Conservation (phyloP, 192 early-diverging fungal species). For the Coemansia sp. region DNA sequence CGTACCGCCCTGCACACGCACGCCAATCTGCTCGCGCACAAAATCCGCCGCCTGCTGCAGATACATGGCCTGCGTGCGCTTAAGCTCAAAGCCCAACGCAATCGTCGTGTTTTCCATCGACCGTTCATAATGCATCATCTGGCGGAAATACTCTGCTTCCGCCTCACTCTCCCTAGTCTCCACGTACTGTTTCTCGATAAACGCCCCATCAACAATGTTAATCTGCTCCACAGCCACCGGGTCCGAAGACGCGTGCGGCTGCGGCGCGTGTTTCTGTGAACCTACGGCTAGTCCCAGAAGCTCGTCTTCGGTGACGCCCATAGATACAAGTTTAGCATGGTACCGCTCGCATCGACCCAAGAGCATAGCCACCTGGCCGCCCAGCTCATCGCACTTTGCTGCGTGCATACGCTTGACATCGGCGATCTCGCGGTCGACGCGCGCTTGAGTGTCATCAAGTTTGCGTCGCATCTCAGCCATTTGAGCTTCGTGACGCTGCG, state of each 20-base stretch:
- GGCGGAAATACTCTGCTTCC: slow-evolving; percentile 46
- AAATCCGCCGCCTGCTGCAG: slow-evolving; percentile 50
- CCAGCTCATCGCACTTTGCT: slow-evolving; percentile 43
- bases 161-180: slow-evolving; percentile 49
- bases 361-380: slow-evolving; percentile 30
- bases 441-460: slow-evolving; percentile 15
- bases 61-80: slow-evolving; percentile 51
- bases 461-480: slow-evolving; percentile 29
- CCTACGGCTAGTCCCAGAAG: slow-evolving; percentile 21
- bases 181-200: slow-evolving; percentile 49
- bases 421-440: slow-evolving; percentile 39
- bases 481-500: slow-evolving; percentile 15
- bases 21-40: slow-evolving; percentile 52
- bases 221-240: slow-evolving; percentile 10
- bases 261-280: not conserved
- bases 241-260: not conserved
- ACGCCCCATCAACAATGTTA: slow-evolving; percentile 39
- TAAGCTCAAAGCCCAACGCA: slow-evolving; percentile 50
- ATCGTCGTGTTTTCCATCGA: slow-evolving; percentile 54
- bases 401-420: slow-evolving; percentile 46
- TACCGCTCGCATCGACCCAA: slow-evolving; percentile 27
- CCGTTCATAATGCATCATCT: slow-evolving; percentile 49
- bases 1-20: too few relatives aligned
- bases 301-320: slow-evolving; percentile 31
- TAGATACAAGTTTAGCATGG: slow-evolving; percentile 6